Evolutionary conservation across 345 rosid species (phyloP).

Genomic region (Dipteronia dyeriana): DNA sequence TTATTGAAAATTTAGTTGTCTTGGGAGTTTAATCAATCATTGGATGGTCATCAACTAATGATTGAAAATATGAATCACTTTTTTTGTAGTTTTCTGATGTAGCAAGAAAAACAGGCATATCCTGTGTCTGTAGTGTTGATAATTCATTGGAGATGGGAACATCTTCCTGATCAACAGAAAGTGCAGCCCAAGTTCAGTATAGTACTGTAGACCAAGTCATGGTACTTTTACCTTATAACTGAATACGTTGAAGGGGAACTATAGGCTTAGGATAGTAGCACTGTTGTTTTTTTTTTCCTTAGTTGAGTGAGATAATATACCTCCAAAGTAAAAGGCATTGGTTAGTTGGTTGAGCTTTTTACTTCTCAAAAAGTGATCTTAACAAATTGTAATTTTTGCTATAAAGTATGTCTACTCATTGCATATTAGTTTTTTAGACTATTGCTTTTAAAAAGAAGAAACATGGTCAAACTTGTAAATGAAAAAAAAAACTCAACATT

Average conservation of each 20-base stretch:
- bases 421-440: background rate
- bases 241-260: background rate
- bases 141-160: background rate
- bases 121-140: background rate
- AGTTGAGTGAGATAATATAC: background rate
- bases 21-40: background rate
- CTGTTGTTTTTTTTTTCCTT: background rate
- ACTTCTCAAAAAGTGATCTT: background rate
- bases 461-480: background rate
- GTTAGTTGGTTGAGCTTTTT: background rate
- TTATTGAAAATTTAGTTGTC: background rate
- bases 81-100: too few relatives aligned
- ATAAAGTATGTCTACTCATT: background rate
- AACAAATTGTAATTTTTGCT: background rate
- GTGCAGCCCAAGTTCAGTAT: background rate
- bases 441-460: background rate
- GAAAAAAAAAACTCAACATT: background rate
- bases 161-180: background rate
- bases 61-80: background rate
- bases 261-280: background rate
- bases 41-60: background rate
- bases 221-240: background rate
- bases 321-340: background rate
- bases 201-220: background rate
- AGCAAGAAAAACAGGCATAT: background rate